Base-by-base conservation (phyloP, 345 rosid species). In the Salix udensis region DNA sequence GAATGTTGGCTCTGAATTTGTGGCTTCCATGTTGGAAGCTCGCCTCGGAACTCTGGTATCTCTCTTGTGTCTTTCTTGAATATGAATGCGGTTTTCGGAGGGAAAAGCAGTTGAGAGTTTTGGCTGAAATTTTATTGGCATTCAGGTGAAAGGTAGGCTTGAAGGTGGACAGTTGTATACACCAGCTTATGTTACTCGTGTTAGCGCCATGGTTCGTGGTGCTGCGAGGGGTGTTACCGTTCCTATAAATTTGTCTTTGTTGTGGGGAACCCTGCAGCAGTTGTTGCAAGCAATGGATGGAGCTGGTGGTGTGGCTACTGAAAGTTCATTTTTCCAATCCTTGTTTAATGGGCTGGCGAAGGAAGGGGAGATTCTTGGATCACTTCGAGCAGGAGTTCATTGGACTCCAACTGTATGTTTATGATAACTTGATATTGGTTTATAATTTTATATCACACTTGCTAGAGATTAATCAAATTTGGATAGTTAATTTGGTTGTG, bases 141-240 rank as follows among this genome's bases (percentile, higher is more conserved):
- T 62, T 60, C 75, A 95, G 98, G 97, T 95, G 85, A 87, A 89
- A 86, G 98, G 97, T 79, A 91, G 97, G 89, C 97, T 93, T 84
- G 98, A 95, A 90, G 94, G 98, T 75, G 98, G 98, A 69, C 98
- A 93, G 50, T 76, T 95, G 74, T 95, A 95, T 77, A 95, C 98
- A 11, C 98, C 98, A 2, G 98, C 92, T 44, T 91, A 95, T 89
- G 96, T 95, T 81, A 89, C 94, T 64, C 92, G 98, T 77, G 94
- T 96, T 77, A 86, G 91, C 65, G 96, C 96, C 70, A 91, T 93
- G 97, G 97, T 96, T 80, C 90, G 96, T 31, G 98, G 99, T 75
- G 98, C 97, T 76, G 88, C 97, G 2, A 87, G 98, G 82, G 98
- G 94, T 71, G 84, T 96, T 40, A 89, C 96, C 28, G 91, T 96